Percentiles rank a stretch among this genome's conserved stretches.
Evolutionary conservation across 2,329 filamentous ascomycete genomes (phyloP).

Genomic region (Celoporthe dispersa): DNA sequence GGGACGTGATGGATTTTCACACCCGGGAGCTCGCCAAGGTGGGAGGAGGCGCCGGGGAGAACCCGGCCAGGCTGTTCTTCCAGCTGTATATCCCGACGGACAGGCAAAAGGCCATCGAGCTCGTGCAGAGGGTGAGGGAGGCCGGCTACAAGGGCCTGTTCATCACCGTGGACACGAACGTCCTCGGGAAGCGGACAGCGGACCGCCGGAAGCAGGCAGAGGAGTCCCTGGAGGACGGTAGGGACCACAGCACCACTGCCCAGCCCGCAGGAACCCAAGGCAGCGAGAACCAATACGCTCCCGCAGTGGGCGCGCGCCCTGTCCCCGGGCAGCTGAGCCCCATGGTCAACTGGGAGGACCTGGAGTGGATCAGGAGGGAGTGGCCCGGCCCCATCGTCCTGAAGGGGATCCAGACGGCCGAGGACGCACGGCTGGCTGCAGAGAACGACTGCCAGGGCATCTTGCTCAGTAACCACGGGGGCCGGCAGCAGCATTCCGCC

Average conservation of each 20-base stretch:
- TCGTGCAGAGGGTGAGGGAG: slow-evolving; percentile 39
- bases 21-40: slow-evolving; percentile 36
- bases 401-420: slow-evolving; percentile 29
- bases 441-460: slow-evolving; percentile 29
- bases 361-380: slow-evolving; percentile 30
- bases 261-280: neutral
- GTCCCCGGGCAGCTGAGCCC: slow-evolving; percentile 26
- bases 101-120: slow-evolving; percentile 40
- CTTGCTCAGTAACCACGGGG: slow-evolving; percentile 30
- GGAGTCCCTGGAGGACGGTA: slow-evolving; percentile 28
- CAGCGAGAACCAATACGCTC: slow-evolving; percentile 28
- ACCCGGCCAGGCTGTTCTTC: slow-evolving; percentile 36
- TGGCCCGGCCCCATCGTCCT: slow-evolving; percentile 37
- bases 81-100: slow-evolving; percentile 42
- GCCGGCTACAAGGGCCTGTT: slow-evolving; percentile 44
- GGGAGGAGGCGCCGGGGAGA: slow-evolving; percentile 34
- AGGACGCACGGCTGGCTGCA: slow-evolving; percentile 28
- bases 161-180: slow-evolving; percentile 42
- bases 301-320: slow-evolving; percentile 23
- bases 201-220: slow-evolving; percentile 33
- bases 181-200: slow-evolving; percentile 31
- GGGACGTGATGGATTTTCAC: slow-evolving; percentile 43
- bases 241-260: slow-evolving; percentile 21
- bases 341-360: slow-evolving; percentile 31
- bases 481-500: slow-evolving; percentile 27